A percentile compares a stretch with the other conserved stretches of the same genome.
phyloP scores from a whole-genome alignment of 441 rosid species.

The Erodium moschatum region DNA sequence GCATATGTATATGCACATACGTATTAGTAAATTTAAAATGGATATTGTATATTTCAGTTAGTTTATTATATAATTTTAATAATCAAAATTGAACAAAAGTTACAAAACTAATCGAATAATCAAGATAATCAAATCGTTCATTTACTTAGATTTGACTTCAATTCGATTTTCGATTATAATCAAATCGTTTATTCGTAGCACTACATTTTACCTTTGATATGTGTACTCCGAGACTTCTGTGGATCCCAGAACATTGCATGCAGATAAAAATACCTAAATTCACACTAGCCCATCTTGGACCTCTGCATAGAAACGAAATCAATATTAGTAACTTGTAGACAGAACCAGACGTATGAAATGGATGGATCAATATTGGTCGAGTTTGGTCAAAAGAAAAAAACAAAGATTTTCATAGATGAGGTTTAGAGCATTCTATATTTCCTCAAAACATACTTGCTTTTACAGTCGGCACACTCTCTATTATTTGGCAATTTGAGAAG shows the following conservation, averaged over 20 bases:
- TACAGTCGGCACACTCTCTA: conserved; percentile 72
- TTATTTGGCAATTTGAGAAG: conserved; percentile 59
- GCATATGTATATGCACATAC: too few relatives aligned
- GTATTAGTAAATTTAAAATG: too few relatives aligned
- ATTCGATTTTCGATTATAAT: too few relatives aligned
- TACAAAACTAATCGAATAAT: too few relatives aligned
- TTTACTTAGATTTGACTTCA: too few relatives aligned
- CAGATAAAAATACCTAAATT: conserved; percentile 80
- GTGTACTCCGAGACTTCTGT: conserved; percentile 77
- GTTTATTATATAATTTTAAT: too few relatives aligned
- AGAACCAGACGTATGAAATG: background rate
- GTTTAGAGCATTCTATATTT: background rate
- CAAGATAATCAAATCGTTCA: too few relatives aligned
- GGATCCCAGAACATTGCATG: conserved; percentile 85
- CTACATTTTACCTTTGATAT: conserved; percentile 51
- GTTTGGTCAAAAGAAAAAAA: background rate
- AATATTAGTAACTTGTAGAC: background rate
- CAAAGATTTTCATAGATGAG: background rate
- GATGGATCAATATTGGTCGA: background rate
- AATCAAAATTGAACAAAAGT: too few relatives aligned
- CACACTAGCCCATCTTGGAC: conserved; percentile 88
- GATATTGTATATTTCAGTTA: too few relatives aligned
- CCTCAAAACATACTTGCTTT: conserved; percentile 38
- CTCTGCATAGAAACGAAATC: conserved; percentile 30
- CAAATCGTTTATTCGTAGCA: too few relatives aligned